Conservation (phyloP, 2,329 filamentous ascomycete genomes). For the Orbilia javanica region DNA sequence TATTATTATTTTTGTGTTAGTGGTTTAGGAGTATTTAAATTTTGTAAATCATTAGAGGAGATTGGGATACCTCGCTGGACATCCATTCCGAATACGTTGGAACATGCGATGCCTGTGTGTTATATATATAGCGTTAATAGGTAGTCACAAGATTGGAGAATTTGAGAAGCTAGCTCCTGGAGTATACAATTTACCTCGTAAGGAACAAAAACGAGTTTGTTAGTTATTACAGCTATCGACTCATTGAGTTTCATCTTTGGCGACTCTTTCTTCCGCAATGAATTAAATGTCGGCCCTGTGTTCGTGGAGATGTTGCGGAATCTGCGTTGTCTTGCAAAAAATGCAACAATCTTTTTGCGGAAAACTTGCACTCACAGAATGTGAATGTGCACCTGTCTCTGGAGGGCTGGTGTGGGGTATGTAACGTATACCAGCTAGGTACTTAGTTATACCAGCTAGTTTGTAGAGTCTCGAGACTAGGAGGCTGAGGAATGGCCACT, state of each 20-base stretch:
- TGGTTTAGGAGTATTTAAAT: background rate
- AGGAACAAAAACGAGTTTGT: conserved; percentile 39
- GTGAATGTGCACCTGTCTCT: background rate
- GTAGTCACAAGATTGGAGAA: background rate
- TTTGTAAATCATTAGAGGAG: background rate
- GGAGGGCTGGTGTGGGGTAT: background rate
- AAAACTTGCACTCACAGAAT: background rate
- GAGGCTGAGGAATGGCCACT: no score
- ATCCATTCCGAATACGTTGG: conserved; percentile 57
- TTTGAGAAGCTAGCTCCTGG: background rate
- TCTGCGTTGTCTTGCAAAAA: background rate
- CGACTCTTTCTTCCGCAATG: background rate
- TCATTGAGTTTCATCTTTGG: conserved; percentile 35
- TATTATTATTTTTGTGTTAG: background rate
- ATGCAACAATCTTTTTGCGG: conserved; percentile 5
- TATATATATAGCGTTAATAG: background rate
- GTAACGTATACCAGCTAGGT: no score
- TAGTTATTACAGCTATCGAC: conserved; percentile 25
- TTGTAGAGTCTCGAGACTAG: no score
- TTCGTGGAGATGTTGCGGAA: no score
- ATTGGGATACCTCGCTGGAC: conserved; percentile 42
- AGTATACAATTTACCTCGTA: conserved; percentile 31
- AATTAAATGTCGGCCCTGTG: background rate
- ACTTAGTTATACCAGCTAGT: no score
- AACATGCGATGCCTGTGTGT: conserved; percentile 46